Evolutionary conservation across 768 basidiomycete species (phyloP), one percentile per base, ranked within the genome.

Genomic region (Strobilomyces echinocephalus): DNA sequence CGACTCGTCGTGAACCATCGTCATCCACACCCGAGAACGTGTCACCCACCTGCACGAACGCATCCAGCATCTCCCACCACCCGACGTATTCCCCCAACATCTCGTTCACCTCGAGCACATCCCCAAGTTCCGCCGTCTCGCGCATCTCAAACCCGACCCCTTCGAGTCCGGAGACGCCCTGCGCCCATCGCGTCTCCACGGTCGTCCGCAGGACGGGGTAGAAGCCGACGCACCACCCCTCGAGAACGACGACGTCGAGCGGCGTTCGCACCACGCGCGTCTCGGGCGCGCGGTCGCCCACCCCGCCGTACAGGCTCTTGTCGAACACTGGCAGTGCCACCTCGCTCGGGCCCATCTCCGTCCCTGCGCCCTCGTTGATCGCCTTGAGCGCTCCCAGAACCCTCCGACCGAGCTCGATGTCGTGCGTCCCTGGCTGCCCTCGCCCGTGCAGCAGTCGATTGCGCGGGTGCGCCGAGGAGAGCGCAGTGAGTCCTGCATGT

Each of bases 181-280:
- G 48, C 11, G 73, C 67, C 80, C 86, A 91, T 30, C 77, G 73
- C 36, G 64, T 64, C 41, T 81, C 75, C 33, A 92, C 66, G 55
- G 81, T 79, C 10, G 73, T 69, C 16, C 59, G 43, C 0, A 73
- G 61, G 7, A 91, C 74, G 1, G 91, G 85, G 47, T 78, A 76
- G 66, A 97, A 97, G 0, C 95, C 95, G 21, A 89, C 82, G 69
- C 87, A 93, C 97, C 97, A 99, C 10, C 97, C 97, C 73, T 99
- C 97, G 46, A 99, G 73, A 46, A 99, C 78, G 46, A 98, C 86
- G 14, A 98, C 74, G 64, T 99, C 91, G 6, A 87, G 56, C 0
- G 78, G 78, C 64, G 75, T 64, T 57, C 73, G 33, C 7, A 92
- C 73, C 2, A 73, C 59, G 42, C 73, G 71, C 18, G 52, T 46